phyloP scores from a whole-genome alignment of 148 eudicot species.

The Rhododendron simsii region DNA sequence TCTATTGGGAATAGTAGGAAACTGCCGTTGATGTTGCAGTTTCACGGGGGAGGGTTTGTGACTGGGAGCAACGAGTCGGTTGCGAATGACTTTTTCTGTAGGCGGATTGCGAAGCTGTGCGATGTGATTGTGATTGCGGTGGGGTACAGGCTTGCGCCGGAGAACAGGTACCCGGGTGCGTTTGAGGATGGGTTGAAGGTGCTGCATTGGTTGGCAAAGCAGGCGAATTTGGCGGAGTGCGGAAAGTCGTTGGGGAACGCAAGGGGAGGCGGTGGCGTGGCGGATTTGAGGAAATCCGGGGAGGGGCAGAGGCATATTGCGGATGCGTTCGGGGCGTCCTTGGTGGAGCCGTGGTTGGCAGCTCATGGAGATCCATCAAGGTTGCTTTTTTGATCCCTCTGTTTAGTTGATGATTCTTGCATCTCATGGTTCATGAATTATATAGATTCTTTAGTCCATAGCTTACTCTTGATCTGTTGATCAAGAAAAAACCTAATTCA shows the following conservation, averaged over 20 bases:
- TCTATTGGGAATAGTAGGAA: slow-evolving; percentile 36
- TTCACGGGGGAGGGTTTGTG: slow-evolving; percentile 95
- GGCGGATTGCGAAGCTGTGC: slow-evolving; percentile 75
- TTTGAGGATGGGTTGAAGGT: slow-evolving; percentile 95
- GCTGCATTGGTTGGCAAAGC: slow-evolving; percentile 84
- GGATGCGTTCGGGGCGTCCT: slow-evolving; percentile 82
- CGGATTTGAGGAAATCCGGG: slow-evolving; percentile 50
- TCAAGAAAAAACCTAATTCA: too few relatives aligned
- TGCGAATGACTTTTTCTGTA: slow-evolving; percentile 79
- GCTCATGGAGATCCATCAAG: slow-evolving; percentile 93
- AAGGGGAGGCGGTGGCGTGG: slow-evolving; percentile 36
- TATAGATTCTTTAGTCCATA: not conserved
- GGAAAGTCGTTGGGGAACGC: slow-evolving; percentile 49
- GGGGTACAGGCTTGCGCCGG: slow-evolving; percentile 91
- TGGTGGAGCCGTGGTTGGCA: slow-evolving; percentile 98
- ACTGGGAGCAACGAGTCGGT: slow-evolving; percentile 87
- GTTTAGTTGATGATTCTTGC: not conserved
- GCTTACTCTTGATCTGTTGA: not conserved
- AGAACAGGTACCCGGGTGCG: slow-evolving; percentile 82
- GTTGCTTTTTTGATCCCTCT: slow-evolving; percentile 26
- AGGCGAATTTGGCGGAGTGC: slow-evolving; percentile 92
- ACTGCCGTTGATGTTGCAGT: slow-evolving; percentile 85
- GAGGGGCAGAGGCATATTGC: slow-evolving; percentile 58
- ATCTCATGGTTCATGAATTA: not conserved
- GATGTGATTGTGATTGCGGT: slow-evolving; percentile 83